phyloP scores from a whole-genome alignment of 192 early-diverging fungal species.

The Gonapodya prolifera region DNA sequence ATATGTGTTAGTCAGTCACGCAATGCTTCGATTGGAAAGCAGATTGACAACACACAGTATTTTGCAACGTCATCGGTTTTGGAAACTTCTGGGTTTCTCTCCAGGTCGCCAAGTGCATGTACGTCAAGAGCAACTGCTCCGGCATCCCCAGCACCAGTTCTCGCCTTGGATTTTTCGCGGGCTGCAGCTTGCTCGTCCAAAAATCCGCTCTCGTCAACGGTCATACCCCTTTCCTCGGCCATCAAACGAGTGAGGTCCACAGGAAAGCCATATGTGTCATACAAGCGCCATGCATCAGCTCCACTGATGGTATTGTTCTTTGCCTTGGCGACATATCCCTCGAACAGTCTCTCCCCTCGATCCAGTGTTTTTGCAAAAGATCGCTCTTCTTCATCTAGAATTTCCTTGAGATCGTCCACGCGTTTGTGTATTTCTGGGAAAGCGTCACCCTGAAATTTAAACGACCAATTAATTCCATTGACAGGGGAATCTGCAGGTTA shows the following conservation, averaged over 20 bases:
- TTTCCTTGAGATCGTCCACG: slow-evolving; percentile 78
- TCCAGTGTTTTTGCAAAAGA: slow-evolving; percentile 94
- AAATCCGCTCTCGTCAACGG: slow-evolving; percentile 76
- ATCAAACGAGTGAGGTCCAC: slow-evolving; percentile 93
- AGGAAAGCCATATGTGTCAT: slow-evolving; percentile 98
- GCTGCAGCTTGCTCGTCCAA: slow-evolving; percentile 61
- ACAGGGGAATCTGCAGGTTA: slow-evolving; percentile 68
- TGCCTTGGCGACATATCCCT: slow-evolving; percentile 46
- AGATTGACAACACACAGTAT: slow-evolving; percentile 38
- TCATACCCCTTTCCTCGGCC: slow-evolving; percentile 90
- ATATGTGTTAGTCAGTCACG: not conserved
- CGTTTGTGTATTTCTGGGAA: slow-evolving; percentile 80
- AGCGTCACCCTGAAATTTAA: slow-evolving; percentile 44
- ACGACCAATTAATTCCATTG: slow-evolving; percentile 61
- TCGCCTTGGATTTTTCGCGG: slow-evolving; percentile 53
- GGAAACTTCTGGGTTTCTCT: slow-evolving; percentile 52
- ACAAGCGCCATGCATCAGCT: slow-evolving; percentile 89
- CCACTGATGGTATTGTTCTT: slow-evolving; percentile 33
- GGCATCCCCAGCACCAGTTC: slow-evolving; percentile 31
- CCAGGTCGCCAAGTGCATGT: slow-evolving; percentile 78
- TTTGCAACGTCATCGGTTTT: slow-evolving; percentile 80
- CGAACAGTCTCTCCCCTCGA: slow-evolving; percentile 90
- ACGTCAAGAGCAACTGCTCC: slow-evolving; percentile 73
- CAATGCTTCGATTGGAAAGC: slow-evolving; percentile 8
- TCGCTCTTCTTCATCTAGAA: slow-evolving; percentile 91